These are phyloP conservation scores for Colletotrichum scovillei DNA, from an alignment of 2,329 filamentous ascomycete genomes.

Conservation along the genomic window DNA sequence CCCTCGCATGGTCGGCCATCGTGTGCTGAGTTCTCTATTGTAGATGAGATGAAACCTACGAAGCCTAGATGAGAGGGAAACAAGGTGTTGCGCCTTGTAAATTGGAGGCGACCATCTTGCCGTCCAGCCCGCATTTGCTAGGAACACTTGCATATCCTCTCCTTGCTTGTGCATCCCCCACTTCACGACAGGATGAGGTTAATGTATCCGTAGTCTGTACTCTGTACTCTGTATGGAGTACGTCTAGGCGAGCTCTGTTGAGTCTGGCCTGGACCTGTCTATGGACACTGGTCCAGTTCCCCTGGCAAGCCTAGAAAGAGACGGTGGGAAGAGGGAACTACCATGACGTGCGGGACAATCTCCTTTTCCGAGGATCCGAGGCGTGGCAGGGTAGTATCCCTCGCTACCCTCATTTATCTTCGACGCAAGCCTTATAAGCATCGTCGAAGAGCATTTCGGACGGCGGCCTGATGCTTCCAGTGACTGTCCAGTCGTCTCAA, in stretches of 20 bases:
- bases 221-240: not conserved
- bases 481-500: not conserved
- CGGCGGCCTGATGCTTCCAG: not conserved
- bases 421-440: conserved; percentile 16
- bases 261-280: conserved; percentile 25
- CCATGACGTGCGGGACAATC: conserved; percentile 23
- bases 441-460: not conserved
- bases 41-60: conserved; percentile 19
- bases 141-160: conserved; percentile 30
- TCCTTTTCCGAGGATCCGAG: conserved; percentile 22
- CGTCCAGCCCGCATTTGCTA: conserved; percentile 23
- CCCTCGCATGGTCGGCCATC: not conserved
- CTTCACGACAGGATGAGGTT: conserved; percentile 25
- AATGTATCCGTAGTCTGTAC: not conserved
- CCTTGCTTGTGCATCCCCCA: conserved; percentile 31
- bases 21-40: conserved; percentile 19
- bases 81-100: conserved; percentile 6
- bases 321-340: conserved; percentile 1
- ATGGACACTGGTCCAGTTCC: not conserved
- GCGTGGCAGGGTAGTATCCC: conserved; percentile 31
- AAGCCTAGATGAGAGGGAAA: not conserved
- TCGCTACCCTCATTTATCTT: conserved; percentile 26
- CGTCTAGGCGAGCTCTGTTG: conserved; percentile 3
- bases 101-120: conserved; percentile 16
- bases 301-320: not conserved